Evolutionary conservation across 176 grass and related monocot genomes (phyloP).

Genomic region (Elymus sibiricus): DNA sequence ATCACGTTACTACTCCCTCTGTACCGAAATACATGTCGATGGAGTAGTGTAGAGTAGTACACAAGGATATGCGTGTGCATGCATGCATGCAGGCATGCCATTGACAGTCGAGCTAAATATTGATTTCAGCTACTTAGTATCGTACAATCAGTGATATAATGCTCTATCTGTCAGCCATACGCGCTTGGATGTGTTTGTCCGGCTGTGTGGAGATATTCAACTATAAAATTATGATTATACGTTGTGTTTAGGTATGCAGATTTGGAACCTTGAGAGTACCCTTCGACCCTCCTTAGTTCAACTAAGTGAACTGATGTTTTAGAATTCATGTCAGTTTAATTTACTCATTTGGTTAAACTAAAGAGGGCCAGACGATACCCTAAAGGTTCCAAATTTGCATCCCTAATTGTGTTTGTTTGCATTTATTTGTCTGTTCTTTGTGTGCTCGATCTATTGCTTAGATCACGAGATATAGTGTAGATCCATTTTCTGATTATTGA

Average conservation of each 20-base stretch:
- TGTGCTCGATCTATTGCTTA: not conserved
- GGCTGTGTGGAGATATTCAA: conserved; percentile 12
- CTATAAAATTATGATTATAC: not conserved
- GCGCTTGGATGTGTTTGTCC: conserved; percentile 18
- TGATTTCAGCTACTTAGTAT: conserved; percentile 8
- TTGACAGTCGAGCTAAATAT: conserved; percentile 23
- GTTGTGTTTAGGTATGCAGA: not conserved
- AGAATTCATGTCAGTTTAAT: no score
- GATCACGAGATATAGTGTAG: not conserved
- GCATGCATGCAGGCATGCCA: not conserved
- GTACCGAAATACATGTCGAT: no score
- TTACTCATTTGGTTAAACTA: no score
- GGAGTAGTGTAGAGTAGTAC: no score
- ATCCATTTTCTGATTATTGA: not conserved
- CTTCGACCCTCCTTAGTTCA: no score
- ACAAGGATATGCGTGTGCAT: conserved; percentile 11
- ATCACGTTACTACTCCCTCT: not conserved
- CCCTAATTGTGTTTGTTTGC: not conserved
- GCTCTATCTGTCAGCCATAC: conserved; percentile 1
- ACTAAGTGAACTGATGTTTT: no score
- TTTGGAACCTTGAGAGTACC: no score
- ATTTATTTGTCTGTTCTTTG: not conserved
- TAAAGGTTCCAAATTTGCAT: no score
- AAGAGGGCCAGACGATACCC: no score
- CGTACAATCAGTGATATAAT: not conserved